Conservation (phyloP, 2,329 filamentous ascomycete species). For the Stachybotrys chartarum region DNA sequence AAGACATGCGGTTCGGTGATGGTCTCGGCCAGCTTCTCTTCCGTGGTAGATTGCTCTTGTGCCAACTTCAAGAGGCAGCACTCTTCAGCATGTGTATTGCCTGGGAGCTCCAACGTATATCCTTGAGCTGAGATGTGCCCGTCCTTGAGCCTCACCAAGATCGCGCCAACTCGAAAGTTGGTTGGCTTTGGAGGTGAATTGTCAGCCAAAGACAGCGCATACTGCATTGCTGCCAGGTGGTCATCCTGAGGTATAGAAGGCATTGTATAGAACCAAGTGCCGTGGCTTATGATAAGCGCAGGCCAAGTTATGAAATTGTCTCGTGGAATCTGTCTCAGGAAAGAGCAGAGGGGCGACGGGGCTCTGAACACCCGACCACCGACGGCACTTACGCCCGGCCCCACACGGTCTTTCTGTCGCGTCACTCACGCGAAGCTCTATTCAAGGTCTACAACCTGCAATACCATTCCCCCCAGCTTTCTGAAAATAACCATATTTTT, state of each 20-base stretch:
- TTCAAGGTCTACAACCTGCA: neutral
- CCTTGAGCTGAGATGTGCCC: slow-evolving; percentile 66
- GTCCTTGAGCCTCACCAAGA: slow-evolving; percentile 58
- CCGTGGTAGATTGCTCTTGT: slow-evolving; percentile 35
- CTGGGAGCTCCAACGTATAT: slow-evolving; percentile 82
- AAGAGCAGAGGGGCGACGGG: neutral
- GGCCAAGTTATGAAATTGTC: neutral
- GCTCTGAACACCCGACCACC: neutral
- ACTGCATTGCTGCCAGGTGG: slow-evolving; percentile 51
- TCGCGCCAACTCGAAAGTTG: slow-evolving; percentile 91
- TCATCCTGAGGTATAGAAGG: slow-evolving; percentile 22
- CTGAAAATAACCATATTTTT: too few species aligned
- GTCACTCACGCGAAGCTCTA: slow-evolving; percentile 2
- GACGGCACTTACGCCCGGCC: neutral
- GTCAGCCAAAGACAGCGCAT: slow-evolving; percentile 68
- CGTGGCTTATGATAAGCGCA: neutral
- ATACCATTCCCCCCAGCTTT: too few species aligned
- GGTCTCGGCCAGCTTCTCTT: slow-evolving; percentile 44
- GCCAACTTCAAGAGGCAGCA: slow-evolving; percentile 76
- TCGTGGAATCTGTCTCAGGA: neutral
- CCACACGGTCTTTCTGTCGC: slow-evolving; percentile 2
- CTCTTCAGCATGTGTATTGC: slow-evolving; percentile 96
- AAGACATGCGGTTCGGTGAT: slow-evolving; percentile 38
- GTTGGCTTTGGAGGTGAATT: slow-evolving; percentile 79
- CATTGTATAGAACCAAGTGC: neutral